Evolutionary conservation across 352 stramenopile species (phyloP).

Genomic region (Saprolegnia diclina): DNA sequence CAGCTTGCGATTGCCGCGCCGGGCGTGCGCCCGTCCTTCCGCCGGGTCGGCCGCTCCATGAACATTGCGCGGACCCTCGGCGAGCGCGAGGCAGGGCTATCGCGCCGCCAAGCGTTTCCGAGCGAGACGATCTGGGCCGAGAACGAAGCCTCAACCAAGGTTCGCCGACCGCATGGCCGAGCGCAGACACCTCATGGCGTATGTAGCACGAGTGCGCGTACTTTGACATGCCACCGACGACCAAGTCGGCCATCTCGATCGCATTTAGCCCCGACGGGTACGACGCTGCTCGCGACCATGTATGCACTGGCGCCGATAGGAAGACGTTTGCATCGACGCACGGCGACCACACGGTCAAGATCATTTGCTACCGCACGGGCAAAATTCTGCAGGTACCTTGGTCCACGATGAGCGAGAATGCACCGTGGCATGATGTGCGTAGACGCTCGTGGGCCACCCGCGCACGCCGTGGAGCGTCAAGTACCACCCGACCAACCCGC

Average conservation of each 20-base stretch:
- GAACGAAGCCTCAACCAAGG: slow-evolving; percentile 68
- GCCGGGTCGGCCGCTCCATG: slow-evolving; percentile 5
- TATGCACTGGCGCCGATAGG: slow-evolving; percentile 29
- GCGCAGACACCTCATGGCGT: not conserved
- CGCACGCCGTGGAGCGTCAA: slow-evolving; percentile 97
- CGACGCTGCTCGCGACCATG: slow-evolving; percentile 10
- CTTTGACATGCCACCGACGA: slow-evolving; percentile 78
- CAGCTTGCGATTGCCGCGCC: slow-evolving; percentile 8
- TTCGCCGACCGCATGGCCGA: slow-evolving; percentile 24
- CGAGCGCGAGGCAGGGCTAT: not conserved
- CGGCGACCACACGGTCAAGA: slow-evolving; percentile 98
- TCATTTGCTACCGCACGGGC: slow-evolving; percentile 89
- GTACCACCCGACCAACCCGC: slow-evolving; percentile 92
- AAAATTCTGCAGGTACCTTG: slow-evolving; percentile 66
- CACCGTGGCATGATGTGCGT: slow-evolving; percentile 26
- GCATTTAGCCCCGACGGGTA: slow-evolving; percentile 81
- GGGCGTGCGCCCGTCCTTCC: slow-evolving; percentile 20
- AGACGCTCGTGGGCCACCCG: slow-evolving; percentile 80
- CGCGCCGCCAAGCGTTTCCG: slow-evolving; percentile 25
- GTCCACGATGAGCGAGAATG: not conserved
- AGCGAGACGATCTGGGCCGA: slow-evolving; percentile 76
- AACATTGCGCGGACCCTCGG: slow-evolving; percentile 16
- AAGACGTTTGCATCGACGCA: slow-evolving; percentile 96
- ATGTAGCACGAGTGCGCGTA: slow-evolving; percentile 75
- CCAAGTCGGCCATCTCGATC: slow-evolving; percentile 85